Evolutionary conservation across 2,329 filamentous ascomycete genomes (phyloP), one percentile per base, ranked within the genome.

Genomic region (Colletotrichum horii): DNA sequence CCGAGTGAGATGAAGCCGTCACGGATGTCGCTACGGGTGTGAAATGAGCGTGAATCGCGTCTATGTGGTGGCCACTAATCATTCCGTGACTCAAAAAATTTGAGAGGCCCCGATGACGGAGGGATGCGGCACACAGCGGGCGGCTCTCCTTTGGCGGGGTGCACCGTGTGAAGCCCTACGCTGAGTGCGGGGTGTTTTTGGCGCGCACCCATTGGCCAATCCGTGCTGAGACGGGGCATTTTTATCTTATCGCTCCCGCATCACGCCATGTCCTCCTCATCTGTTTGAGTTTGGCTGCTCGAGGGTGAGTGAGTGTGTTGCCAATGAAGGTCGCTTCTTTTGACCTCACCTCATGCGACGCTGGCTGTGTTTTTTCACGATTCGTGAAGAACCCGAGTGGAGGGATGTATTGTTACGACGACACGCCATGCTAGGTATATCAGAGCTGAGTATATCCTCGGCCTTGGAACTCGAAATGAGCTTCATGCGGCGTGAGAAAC

Each of bases 81-180:
- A 4, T 38, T 58, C 36, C 62, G 56, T 75, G 69, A 75, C 73
- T 75, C 64, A 73, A 75, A 72, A 75, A 75, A 43, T 65, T 68
- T 56, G 58, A 68, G 32, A 58, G 26, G 61, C 28, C 68, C 73
- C 73, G 73, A 75, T 75, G 56, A 73, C 73, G 55, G 67, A 62
- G 36, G 52, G 14, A 34, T 14, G 11, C 69, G 62, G 48, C 58
- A 69, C 62, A 62, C 69, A 1, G 38, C 38, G 38, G 71, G 73
- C 69, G 28, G 62, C 36, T 26, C 19, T 56, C 28, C 61, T 64
- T 62, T 52, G 73, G 69, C 71, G 73, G 55, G 55, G 61, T 56
- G 55, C 43, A 52, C 43, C n/a, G n/a, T n/a, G n/a, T 22, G 43
- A 66, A 72, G 32, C 73, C 73, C 73, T 75, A 43, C 38, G 62